Evolutionary conservation across 2,329 filamentous ascomycete species (phyloP), one percentile per base, ranked within the genome.

Genomic region (Aureobasidium sp.): DNA sequence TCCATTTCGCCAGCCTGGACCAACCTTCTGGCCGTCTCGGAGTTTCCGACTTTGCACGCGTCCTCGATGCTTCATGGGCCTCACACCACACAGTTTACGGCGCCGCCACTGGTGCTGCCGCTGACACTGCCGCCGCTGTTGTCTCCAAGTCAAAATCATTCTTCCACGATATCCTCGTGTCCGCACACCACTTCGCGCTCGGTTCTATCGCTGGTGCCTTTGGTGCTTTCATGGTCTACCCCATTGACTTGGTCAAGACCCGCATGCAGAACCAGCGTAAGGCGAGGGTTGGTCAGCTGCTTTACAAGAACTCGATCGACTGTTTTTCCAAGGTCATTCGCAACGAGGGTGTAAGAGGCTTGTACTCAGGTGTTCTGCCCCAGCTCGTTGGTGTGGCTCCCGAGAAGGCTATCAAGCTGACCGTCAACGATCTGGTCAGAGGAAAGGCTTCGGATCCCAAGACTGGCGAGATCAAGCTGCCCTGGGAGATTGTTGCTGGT

Each of bases 181-280:
- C 92, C 1, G 84, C 81, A 1, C 95, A 97, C 76, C 92, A 96
- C 80, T 99, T 99, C 73, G 86, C 80, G 3, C 84, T 99, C 7
- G 94, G 94, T 64, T 91, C 89, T 73, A 68, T 96, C 68, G 94
- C 94, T 8, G 94, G 94, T 76, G 94, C 94, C 11, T 99, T 99
- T 73, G 94, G 94, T 74, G 94, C 94, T 14, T 97, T 99, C 75
- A 97, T 99, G 91, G 94, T 99, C 60, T 99, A 99, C 75, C 94
- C 94, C 27, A 97, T 99, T 72, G 94, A 99, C 79, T 79, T 99
- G 65, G 94, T 99, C 75, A 99, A 99, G 84, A 99, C 94, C 1
- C 87, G 94, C 64, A 89, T 99, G 87, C 94, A 99, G 77, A 99
- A 99, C 79, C 94, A 99, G 81, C 86, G 94, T 67, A 86, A 85